Evolutionary conservation across 2,329 filamentous ascomycete genomes (phyloP), one percentile per base, ranked within the genome.

Genomic region (Volutella citrinella): DNA sequence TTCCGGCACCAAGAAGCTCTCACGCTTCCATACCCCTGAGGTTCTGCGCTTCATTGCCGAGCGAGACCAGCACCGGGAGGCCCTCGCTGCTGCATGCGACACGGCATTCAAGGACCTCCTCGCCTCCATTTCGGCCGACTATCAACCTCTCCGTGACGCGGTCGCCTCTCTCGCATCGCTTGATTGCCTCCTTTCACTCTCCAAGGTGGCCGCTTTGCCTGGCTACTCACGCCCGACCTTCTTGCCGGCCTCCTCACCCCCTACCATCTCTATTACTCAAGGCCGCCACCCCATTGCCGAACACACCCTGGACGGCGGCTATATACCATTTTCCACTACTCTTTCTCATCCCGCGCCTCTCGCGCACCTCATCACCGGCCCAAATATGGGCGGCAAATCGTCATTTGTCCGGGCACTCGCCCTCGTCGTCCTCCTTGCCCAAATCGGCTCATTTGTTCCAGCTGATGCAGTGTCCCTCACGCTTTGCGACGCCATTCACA

Each of bases 331-430:
- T 63, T 79, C 84, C 52, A 84, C 88, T 10, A 66, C 76, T 3
- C 76, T 97, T 28, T 74, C 78, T n/a, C 75, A 80, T 4, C 74
- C 79, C 2, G 57, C 70, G 1, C 76, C 80, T 0, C 75, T 86
- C 6, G 87, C 88, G 4, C 78, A 96, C 48, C 82, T 97, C 36
- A 83, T 98, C 52, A 98, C 93, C 0, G 93, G 93, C 0, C 93
- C 93, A 19, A 98, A 98, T 66, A 98, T 98, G 93, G 93, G 93
- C 52, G 93, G 93, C 36, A 98, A 98, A 59, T 95, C 88, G n/a
- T 93, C 85, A 38, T 98, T 95, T 60, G 91, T 98, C 15, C 87
- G 93, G 33, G 87, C 90, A 47, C 81, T 95, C 27, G 91, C 93
- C 9, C 78, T 98, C 7, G 88, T 97, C 43, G 78, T 85, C 29